Evolutionary conservation across 768 basidiomycete genomes (phyloP).

Genomic region (Trichaptum fuscoviolaceum): DNA sequence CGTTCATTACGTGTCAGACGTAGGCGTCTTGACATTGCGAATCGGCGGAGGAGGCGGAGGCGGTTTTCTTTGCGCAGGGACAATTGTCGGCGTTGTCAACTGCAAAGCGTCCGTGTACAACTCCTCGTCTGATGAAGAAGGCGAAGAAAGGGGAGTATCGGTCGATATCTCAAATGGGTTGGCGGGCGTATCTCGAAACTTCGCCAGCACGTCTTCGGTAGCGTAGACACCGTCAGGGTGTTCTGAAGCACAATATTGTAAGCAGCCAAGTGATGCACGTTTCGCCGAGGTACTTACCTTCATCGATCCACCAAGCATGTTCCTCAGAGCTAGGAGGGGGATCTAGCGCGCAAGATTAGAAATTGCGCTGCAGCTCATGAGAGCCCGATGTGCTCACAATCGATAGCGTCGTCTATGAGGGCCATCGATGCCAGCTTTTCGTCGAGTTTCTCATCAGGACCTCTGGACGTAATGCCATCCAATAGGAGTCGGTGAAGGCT

Average conservation of each 20-base stretch:
- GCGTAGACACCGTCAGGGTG: constrained; percentile 53
- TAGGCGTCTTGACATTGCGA: constrained; percentile 23
- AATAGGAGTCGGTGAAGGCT: constrained; percentile 64
- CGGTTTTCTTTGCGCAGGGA: constrained; percentile 31
- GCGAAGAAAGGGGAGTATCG: constrained; percentile 64
- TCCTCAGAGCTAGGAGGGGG: constrained; percentile 84
- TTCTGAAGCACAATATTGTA: constrained; percentile 30
- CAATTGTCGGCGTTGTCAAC: constrained; percentile 57
- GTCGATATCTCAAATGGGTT: constrained; percentile 76
- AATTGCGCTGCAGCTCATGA: not conserved
- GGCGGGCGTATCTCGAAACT: constrained; percentile 13
- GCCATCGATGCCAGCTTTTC: constrained; percentile 62
- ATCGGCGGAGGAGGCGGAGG: constrained; percentile 45
- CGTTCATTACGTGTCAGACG: not conserved
- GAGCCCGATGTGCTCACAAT: constrained; percentile 33
- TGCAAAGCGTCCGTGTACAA: constrained; percentile 69
- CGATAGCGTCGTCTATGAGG: constrained; percentile 38
- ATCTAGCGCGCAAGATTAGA: constrained; percentile 38
- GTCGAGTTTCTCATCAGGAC: constrained; percentile 62
- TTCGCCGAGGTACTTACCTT: constrained; percentile 38
- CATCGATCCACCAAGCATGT: constrained; percentile 71
- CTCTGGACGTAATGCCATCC: constrained; percentile 55
- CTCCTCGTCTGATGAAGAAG: constrained; percentile 83
- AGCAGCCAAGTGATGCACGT: constrained; percentile 1
- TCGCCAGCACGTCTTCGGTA: constrained; percentile 14